Evolutionary conservation across 345 rosid genomes (phyloP).

Genomic region (Psidium friedrichsthalianum): DNA sequence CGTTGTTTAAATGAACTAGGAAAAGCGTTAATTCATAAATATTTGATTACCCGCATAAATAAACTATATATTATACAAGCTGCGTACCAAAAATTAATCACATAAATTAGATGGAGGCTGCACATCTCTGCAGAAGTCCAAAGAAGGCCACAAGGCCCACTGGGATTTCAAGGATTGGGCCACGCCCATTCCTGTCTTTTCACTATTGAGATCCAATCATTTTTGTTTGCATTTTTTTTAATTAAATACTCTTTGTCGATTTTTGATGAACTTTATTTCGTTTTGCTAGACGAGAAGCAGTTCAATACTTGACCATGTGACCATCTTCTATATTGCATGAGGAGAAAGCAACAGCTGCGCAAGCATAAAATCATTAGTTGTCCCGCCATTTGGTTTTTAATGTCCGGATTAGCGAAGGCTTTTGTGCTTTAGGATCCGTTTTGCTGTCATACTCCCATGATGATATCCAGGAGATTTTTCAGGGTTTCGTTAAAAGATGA

Average conservation of each 20-base stretch:
- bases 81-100: background rate
- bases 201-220: no score
- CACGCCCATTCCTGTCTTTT: no score
- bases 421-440: background rate
- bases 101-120: background rate
- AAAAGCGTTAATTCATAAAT: background rate
- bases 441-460: background rate
- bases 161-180: background rate
- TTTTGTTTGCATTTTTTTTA: no score
- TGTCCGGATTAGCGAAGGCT: background rate
- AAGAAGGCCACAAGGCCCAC: background rate
- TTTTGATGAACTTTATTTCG: no score
- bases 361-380: no score
- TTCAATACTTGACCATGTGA: no score
- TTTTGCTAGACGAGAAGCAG: no score
- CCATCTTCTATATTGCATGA: no score
- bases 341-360: no score
- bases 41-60: background rate
- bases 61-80: background rate
- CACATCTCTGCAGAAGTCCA: background rate
- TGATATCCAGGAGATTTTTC: background rate
- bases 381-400: background rate
- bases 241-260: no score
- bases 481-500: background rate
- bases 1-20: no score